Evolutionary conservation across 805 yeast genomes (phyloP).

Genomic region (Starmerella floricola): DNA sequence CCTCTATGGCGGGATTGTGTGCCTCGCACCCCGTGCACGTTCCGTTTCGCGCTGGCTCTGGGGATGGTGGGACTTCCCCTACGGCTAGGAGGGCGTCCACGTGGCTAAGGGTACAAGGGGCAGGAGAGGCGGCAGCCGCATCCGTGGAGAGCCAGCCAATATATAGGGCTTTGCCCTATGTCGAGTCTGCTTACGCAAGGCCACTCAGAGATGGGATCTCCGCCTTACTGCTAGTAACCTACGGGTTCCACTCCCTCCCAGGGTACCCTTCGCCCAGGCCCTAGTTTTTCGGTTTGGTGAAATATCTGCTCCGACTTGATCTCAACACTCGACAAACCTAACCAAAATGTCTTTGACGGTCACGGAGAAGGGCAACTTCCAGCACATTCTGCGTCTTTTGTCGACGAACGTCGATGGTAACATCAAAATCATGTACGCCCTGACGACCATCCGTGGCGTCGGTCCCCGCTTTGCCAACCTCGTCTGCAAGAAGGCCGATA

Average conservation of each 20-base stretch:
- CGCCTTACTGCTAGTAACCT: not conserved
- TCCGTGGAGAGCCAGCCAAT: too few species aligned
- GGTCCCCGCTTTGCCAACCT: slow-evolving; percentile 99
- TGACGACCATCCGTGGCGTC: slow-evolving; percentile 99
- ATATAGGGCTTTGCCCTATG: not conserved
- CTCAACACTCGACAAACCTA: not conserved
- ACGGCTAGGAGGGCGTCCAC: too few species aligned
- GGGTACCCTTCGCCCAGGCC: slow-evolving; percentile 1
- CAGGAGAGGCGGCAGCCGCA: slow-evolving; percentile 2
- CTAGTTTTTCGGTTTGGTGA: slow-evolving; percentile 7
- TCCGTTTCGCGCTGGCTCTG: too few species aligned
- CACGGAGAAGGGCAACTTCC: slow-evolving; percentile 98
- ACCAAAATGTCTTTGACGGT: slow-evolving; percentile 80
- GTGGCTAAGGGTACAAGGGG: not conserved
- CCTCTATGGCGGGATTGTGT: too few species aligned
- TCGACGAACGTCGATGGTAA: slow-evolving; percentile 99
- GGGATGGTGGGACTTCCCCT: too few species aligned
- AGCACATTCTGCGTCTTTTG: slow-evolving; percentile 99
- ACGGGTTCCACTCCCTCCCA: too few species aligned
- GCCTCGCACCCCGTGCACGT: too few species aligned
- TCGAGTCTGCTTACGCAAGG: not conserved
- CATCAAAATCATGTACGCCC: slow-evolving; percentile 99
- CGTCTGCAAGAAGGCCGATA: slow-evolving; percentile 99
- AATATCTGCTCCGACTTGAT: slow-evolving; percentile 11
- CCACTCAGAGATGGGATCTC: not conserved